A percentile compares a stretch with the other conserved stretches of the same genome.
Evolutionary conservation across 345 rosid species (phyloP).

Genomic region (Cardiospermum halicacabum): DNA sequence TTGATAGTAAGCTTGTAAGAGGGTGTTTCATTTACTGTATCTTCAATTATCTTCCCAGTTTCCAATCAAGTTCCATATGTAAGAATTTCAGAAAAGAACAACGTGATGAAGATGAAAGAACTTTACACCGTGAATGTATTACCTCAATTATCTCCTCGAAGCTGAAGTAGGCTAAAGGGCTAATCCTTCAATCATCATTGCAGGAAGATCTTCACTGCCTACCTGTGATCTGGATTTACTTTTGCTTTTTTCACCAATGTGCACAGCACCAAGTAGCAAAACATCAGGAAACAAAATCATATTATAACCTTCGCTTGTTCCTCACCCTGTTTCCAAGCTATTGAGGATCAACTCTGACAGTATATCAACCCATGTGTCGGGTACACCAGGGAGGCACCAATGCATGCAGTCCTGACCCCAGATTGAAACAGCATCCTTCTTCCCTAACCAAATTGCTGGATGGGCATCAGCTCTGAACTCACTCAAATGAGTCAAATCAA

Average conservation of each 20-base stretch:
- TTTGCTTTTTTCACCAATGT: neutral
- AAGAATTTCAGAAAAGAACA: constrained; percentile 1
- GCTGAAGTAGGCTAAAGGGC: neutral
- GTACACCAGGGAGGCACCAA: constrained; percentile 98
- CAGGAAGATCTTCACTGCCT: neutral
- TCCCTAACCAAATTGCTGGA: constrained; percentile 93
- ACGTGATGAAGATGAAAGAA: neutral
- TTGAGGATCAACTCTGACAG: constrained; percentile 46
- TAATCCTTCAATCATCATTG: neutral
- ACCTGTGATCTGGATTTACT: neutral
- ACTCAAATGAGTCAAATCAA: constrained; percentile 70
- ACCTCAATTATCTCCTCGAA: neutral
- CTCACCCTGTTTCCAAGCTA: constrained; percentile 26
- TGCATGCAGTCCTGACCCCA: constrained; percentile 99
- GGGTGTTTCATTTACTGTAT: neutral
- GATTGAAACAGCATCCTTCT: constrained; percentile 75
- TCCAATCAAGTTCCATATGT: neutral
- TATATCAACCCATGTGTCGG: constrained; percentile 91
- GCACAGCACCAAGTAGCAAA: neutral
- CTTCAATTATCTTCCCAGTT: neutral
- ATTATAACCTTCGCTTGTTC: neutral
- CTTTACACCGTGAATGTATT: neutral
- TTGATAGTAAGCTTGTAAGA: neutral
- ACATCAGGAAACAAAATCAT: neutral
- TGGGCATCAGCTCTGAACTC: constrained; percentile 95